Evolutionary conservation across 305 asterid species (phyloP).

Genomic region (Fraxinus greggii): DNA sequence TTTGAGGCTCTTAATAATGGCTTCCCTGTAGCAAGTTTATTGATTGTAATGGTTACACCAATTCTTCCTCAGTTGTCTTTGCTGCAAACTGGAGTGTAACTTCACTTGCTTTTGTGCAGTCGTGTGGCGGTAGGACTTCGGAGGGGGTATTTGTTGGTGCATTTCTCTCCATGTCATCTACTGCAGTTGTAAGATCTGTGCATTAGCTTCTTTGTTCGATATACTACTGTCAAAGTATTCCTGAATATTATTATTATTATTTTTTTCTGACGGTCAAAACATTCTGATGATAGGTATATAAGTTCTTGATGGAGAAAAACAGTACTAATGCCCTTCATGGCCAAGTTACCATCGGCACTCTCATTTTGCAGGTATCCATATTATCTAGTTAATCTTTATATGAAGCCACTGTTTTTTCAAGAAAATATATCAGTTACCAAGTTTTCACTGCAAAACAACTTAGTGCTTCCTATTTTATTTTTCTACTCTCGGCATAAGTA

Average conservation of each 20-base stretch:
- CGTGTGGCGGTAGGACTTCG: constrained; percentile 93
- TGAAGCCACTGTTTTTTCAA: not conserved
- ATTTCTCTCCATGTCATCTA: constrained; percentile 97
- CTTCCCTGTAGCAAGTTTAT: not conserved
- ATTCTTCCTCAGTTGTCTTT: not conserved
- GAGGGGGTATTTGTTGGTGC: constrained; percentile 97
- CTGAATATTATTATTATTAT: no score
- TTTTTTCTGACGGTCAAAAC: constrained; percentile 12
- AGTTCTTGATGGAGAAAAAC: constrained; percentile 90
- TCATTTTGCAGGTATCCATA: constrained; percentile 80
- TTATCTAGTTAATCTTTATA: constrained; percentile 13
- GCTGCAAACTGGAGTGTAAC: constrained; percentile 21
- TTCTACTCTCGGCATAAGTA: not conserved
- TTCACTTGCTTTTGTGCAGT: constrained; percentile 50
- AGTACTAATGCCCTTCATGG: constrained; percentile 90
- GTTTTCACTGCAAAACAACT: not conserved
- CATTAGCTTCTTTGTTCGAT: constrained; percentile 19
- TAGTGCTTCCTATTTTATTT: not conserved
- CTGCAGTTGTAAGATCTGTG: constrained; percentile 79
- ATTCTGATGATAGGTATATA: constrained; percentile 61
- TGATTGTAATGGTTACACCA: not conserved
- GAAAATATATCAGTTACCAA: not conserved
- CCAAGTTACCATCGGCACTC: constrained; percentile 96
- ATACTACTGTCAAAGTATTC: constrained; percentile 15
- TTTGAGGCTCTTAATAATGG: not conserved